Base-by-base conservation (phyloP, 495 filamentous ascomycete genomes). In the Ascobolus immersus region DNA sequence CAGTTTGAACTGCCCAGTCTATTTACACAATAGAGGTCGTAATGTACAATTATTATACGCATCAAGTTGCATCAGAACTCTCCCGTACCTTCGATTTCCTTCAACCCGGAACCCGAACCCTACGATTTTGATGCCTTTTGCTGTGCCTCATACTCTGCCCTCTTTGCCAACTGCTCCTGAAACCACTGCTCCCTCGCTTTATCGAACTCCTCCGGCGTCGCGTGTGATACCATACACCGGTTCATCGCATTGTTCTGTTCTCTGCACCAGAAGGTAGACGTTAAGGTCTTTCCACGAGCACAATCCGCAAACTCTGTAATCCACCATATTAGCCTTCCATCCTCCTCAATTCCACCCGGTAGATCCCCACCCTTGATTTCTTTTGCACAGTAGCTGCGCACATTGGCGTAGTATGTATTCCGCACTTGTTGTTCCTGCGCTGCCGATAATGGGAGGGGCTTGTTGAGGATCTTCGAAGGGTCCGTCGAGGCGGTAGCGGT, bases 161-260 rank as follows among this genome's bases (percentile, higher is more conserved):
- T 59, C 44, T 80, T 61, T 54, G 77, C 64, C 41, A 72, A 60
- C 40, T 67, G 62, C 28, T 58, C 61, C 28, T 67, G 63, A 48
- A 94, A 93, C 89, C 86, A 96, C 47, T 94, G 78, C 50, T 89
- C 78, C 19, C 86, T 61, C 41, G 86, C 86, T 12, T 65, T 67
- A 55, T 96, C 86, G 49, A 80, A 67, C 54, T 91, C 75, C 35
- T 67, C 71, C 33, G 64, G 74, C 25, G 74, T 86, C 12, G 82
- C 81, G 55, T 89, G 71, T 24, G 58, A 46, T 34, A 81, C 52
- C 84, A 96, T 92, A 56, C 86, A 96, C 33, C 55, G 61, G 55
- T 94, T 94, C 86, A 96, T 96, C 14, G 67, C 59, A 22, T 71
- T 65, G 27, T 76, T 73, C 43, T 81, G 61, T 6, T 56, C 52